Base-by-base conservation (phyloP, 176 grass and related monocot genomes). In the Bromus sterilis region DNA sequence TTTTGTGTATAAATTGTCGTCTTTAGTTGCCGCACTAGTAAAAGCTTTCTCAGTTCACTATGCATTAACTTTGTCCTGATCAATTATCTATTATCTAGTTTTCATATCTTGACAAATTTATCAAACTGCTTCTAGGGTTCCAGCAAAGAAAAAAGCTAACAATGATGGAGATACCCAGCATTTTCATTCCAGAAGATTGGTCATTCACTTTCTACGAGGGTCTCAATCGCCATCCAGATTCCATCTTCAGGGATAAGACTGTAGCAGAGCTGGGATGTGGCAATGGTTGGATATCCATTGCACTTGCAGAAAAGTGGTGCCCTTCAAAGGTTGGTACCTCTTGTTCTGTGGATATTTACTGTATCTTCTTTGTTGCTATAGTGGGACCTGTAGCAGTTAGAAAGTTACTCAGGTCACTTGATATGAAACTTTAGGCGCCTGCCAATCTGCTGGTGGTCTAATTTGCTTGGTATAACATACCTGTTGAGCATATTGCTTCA, bases 201-300 rank as follows among this genome's bases (percentile, higher is more conserved):
- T 99, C 96, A 51, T 99, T 99, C 82, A 99, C 96, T 51, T 99
- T 99, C 66, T 99, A 95, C 6, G 96, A 99, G 88, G 96, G 96
- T 64, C 90, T 99, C 62, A 99, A 99, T 49, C 78, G 96, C 18
- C 93, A 91, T 42, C 91, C 87, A 64, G 93, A 91, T 83, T 95
- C 96, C 76, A 86, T 95, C 82, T 99, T 99, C 63, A 91, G 90
- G 82, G 91, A 99, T 3, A 99, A 93, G 66, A 99, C 82, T 15
- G 79, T 95, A 4, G 80, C 96, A 33, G 93, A 95, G 82, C 80
- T 95, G 63, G 96, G 96, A 36, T 95, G 93, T 79, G 96, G 96
- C 70, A 99, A 99, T 40, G 96, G 96, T 79, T 99, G 96, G 96
- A 99, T 99, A 84, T 99, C 96, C 25, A 99, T 99, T 86, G 96